Evolutionary conservation across 2,329 filamentous ascomycete species (phyloP), one percentile per base, ranked within the genome.

Genomic region (Aspergillus ruber): DNA sequence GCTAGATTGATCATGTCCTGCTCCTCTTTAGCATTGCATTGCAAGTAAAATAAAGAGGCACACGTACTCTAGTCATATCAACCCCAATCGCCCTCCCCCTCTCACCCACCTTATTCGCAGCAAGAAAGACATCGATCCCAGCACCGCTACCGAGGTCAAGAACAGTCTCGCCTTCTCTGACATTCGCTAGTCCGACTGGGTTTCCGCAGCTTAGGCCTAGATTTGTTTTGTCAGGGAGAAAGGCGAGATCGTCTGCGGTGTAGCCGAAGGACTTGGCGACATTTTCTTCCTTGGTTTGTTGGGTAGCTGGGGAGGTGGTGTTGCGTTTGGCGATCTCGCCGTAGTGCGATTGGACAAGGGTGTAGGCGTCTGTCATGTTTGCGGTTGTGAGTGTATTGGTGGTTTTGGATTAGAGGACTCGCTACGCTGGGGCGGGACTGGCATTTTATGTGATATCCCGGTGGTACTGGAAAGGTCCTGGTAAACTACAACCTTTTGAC

Each of bases 81-180:
- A 83, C 67, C 4, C 80, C 80, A 46, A 82, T 75, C 3, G 69
- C 77, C 20, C 63, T 71, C 0, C 81, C 79, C 2, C 53, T 63
- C 0, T 55, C 45, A 0, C 79, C 78, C 23, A 82, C 73, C 55
- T 71, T 77, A 17, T 65, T 66, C 2, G 76, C 70, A 9, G 79
- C 78, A 2, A 76, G 72, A 54, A 83, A 80, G 7, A 77, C 73
- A 56, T 83, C 80, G 38, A 83, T 77, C 0, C 81, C 80, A 6
- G 74, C 78, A 2, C 81, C 79, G 50, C 71, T 73, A 5, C 80
- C 79, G 1, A 83, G 67, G 51, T 82, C 80, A 42, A 83, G 63
- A 3, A 82, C 70, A 0, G 72, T 78, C 56, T 83, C 80, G 6
- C 79, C 78, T 72, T 80, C 45, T 39, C 9, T 20, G 4, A 80